These are phyloP conservation scores for Ambrosia artemisiifolia DNA, from an alignment of 129 eudicot genomes.

Conservation along the genomic window DNA sequence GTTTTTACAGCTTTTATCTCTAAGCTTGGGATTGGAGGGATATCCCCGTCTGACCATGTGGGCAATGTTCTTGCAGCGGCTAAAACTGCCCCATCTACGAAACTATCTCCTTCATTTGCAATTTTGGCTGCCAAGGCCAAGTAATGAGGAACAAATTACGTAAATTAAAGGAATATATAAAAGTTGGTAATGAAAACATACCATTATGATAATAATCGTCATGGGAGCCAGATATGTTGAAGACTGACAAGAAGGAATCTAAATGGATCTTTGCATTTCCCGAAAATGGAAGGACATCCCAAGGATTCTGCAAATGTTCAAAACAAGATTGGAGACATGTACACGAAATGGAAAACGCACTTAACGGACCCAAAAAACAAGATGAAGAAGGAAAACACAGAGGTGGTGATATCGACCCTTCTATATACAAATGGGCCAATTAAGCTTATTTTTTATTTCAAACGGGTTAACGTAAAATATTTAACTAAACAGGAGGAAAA, in stretches of 20 bases:
- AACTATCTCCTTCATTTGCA: constrained; percentile 51
- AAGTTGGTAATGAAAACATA: constrained; percentile 24
- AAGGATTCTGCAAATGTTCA: constrained; percentile 72
- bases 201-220: constrained; percentile 85
- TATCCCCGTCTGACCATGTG: constrained; percentile 84
- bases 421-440: not conserved
- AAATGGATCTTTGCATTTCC: constrained; percentile 76
- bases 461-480: not conserved
- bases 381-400: not conserved
- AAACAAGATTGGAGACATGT: constrained; percentile 7
- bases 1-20: constrained; percentile 84
- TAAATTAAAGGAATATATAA: not conserved
- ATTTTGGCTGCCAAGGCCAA: constrained; percentile 49
- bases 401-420: not conserved
- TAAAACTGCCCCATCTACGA: constrained; percentile 91
- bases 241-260: constrained; percentile 94
- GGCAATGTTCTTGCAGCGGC: constrained; percentile 98
- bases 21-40: constrained; percentile 73
- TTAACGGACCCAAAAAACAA: not conserved
- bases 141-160: not conserved
- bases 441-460: not conserved
- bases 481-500: not conserved
- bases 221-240: constrained; percentile 81
- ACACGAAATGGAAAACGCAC: not conserved
- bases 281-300: constrained; percentile 91